Conservation (phyloP, 345 rosid genomes). For the Euclidium syriacum region DNA sequence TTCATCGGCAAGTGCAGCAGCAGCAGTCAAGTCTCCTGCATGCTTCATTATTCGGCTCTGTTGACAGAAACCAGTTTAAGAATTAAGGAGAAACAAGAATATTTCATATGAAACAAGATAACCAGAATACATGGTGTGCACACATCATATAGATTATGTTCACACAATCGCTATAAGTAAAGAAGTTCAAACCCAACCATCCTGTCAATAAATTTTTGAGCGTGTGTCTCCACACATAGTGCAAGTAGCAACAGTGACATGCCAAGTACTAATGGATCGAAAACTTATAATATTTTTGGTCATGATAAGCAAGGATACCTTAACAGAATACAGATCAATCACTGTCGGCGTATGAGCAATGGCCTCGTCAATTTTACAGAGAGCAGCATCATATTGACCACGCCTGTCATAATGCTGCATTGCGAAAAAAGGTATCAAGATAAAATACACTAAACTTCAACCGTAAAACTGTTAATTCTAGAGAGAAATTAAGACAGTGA, state of each 20-base stretch:
- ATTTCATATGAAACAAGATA: neutral
- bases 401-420: slow-evolving; percentile 97
- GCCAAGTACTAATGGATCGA: neutral
- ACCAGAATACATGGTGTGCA: neutral
- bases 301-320: slow-evolving; percentile 48
- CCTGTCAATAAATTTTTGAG: neutral
- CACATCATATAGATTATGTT: neutral
- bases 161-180: slow-evolving; percentile 1
- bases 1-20: slow-evolving; percentile 97
- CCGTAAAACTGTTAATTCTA: slow-evolving; percentile 2
- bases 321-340: slow-evolving; percentile 86
- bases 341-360: slow-evolving; percentile 94
- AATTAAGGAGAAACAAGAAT: slow-evolving; percentile 12
- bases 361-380: slow-evolving; percentile 84
- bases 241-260: neutral
- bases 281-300: neutral
- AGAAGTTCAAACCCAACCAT: slow-evolving; percentile 6
- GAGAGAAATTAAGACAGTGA: slow-evolving; percentile 12
- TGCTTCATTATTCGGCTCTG: slow-evolving; percentile 99
- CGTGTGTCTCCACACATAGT: slow-evolving; percentile 1
- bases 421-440: slow-evolving; percentile 6
- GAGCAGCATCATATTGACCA: slow-evolving; percentile 70
- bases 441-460: slow-evolving; percentile 3
- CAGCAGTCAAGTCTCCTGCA: slow-evolving; percentile 88
- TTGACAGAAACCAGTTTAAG: slow-evolving; percentile 18